Base-by-base conservation (phyloP, 140 eudicot species). In the Oenanthe javanica region DNA sequence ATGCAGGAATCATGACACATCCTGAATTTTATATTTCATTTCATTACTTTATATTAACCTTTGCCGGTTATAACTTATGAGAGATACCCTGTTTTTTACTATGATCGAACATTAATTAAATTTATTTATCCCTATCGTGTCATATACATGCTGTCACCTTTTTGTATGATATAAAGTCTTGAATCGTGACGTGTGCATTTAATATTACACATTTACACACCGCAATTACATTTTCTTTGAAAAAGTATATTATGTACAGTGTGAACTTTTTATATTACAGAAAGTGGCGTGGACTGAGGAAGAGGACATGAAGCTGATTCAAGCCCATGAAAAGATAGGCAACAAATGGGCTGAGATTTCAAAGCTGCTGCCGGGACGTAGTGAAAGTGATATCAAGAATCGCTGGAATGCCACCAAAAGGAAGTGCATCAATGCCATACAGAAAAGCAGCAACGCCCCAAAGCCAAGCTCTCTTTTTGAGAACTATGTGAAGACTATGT, bases 341-440 rank as follows among this genome's bases (percentile, higher is more conserved):
- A 89, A 89, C 82, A 87, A 79, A 79, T 91, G 97, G 97, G 85
- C 97, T 0, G 89, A 89, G 77, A 91, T 91, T 42, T 92, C 91
- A 40, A 80, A 87, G 61, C 85, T 84, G 81, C 67, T 91, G 75
- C 92, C 91, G 2, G 91, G 94, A 21, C 87, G 97, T 78, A 89
- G 89, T 10, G 97, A 91, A 79, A 91, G 88, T 84, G 81, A 92
- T 38, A 84, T 91, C 14, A 89, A 91, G 67, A 91, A 89, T 79
- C 96, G 87, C 15, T 87, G 89, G 89, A 86, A 88, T 7, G 88
- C 91, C 7, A 84, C 88, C 46, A 88, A 86, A 74, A 79, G 89
- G 25, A 75, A 86, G 36, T 86, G 82, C 31, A 45, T 75, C 13
- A 77, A 67, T 10, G 82, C 78, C 42, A 86, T 81, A n/a, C 40